Evolutionary conservation across 2,329 filamentous ascomycete species (phyloP).

Genomic region (Aspergillus cejpii): DNA sequence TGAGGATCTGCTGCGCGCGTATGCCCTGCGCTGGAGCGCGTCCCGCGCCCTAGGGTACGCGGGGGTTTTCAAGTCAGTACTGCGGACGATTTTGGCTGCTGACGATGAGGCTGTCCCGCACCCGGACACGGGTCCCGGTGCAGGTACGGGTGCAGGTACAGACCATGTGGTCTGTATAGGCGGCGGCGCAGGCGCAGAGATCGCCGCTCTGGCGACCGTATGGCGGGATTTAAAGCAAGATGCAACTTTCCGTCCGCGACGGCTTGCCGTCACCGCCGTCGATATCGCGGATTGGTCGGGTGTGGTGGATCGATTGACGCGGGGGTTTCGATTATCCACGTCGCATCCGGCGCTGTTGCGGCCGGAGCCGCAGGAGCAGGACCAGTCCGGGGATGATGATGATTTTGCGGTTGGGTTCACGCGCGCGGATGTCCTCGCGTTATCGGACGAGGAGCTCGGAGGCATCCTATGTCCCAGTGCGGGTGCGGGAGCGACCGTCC

Average conservation of each 20-base stretch:
- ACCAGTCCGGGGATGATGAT: slow-evolving; percentile 1
- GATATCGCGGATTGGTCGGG: slow-evolving; percentile 74
- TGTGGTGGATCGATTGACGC: slow-evolving; percentile 55
- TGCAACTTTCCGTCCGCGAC: neutral
- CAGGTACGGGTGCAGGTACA: neutral
- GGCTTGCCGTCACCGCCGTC: slow-evolving; percentile 53
- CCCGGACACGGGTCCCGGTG: neutral
- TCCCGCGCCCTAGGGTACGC: slow-evolving; percentile 76
- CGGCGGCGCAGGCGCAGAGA: slow-evolving; percentile 60
- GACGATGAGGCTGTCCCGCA: neutral
- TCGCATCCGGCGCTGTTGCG: slow-evolving; percentile 27
- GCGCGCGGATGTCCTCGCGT: slow-evolving; percentile 47
- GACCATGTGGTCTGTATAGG: slow-evolving; percentile 52
- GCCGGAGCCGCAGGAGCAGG: too few relatives aligned
- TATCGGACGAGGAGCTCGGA: slow-evolving; percentile 35
- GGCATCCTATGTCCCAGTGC: slow-evolving; percentile 24
- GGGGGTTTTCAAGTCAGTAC: slow-evolving; percentile 46
- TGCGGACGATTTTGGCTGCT: slow-evolving; percentile 14
- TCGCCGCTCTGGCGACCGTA: slow-evolving; percentile 56
- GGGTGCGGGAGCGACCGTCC: slow-evolving; percentile 27
- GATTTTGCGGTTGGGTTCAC: slow-evolving; percentile 38
- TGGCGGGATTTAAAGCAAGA: slow-evolving; percentile 33
- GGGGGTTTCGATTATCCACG: slow-evolving; percentile 44
- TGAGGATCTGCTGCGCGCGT: slow-evolving; percentile 66
- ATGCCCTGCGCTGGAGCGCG: slow-evolving; percentile 86